phyloP scores from a whole-genome alignment of 1,284 basidiomycete species.

The Moniliella sp. region DNA sequence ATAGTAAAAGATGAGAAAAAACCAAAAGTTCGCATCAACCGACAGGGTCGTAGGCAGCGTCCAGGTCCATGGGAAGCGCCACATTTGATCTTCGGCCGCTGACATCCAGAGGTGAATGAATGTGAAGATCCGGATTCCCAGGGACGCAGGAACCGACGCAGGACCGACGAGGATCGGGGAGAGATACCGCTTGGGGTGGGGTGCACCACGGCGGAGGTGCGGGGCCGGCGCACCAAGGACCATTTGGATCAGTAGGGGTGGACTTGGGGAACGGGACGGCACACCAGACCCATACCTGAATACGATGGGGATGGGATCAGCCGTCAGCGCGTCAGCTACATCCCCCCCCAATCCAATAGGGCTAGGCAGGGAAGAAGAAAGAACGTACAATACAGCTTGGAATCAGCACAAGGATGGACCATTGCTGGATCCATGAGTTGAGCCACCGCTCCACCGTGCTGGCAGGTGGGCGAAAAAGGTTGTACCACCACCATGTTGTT shows the following conservation, averaged over 20 bases:
- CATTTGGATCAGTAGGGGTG: too few relatives aligned
- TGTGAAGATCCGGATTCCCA: too few relatives aligned
- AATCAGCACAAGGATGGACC: conserved; percentile 37
- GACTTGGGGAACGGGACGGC: conserved; percentile 40
- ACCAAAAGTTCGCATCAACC: conserved; percentile 26
- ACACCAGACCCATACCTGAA: conserved; percentile 42
- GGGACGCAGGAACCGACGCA: neutral
- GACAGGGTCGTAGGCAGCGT: conserved; percentile 1
- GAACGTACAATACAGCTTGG: conserved; percentile 35
- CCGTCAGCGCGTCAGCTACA: too few relatives aligned
- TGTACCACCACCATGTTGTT: conserved; percentile 7
- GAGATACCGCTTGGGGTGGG: conserved; percentile 7
- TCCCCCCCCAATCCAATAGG: too few relatives aligned
- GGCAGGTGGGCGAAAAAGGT: conserved; percentile 35
- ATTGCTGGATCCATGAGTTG: conserved; percentile 38
- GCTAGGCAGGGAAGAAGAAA: too few relatives aligned
- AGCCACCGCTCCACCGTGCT: conserved; percentile 38
- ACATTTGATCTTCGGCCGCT: too few relatives aligned
- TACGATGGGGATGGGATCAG: too few relatives aligned
- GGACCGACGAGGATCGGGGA: neutral
- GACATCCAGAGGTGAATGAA: too few relatives aligned
- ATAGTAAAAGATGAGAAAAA: conserved; percentile 31
- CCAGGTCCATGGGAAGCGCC: neutral
- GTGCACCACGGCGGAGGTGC: conserved; percentile 17
- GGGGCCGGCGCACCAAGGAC: too few relatives aligned